Conservation (phyloP, 805 yeast genomes). For the Barnettozyma californica region DNA sequence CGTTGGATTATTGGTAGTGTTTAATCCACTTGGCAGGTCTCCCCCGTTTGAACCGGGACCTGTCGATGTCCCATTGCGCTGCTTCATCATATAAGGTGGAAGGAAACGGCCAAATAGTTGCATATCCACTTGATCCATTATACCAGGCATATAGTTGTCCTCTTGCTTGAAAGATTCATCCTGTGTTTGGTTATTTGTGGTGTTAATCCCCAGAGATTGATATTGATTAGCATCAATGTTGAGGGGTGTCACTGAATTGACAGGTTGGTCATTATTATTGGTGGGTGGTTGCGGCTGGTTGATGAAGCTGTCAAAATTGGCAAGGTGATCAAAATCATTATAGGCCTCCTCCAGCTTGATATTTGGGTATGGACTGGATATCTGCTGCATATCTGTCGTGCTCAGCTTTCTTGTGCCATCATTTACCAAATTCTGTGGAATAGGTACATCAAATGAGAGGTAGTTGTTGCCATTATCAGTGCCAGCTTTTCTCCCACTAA, state of each 20-base stretch:
- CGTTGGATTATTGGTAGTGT: constrained; percentile 21
- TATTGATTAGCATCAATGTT: background rate
- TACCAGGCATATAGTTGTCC: constrained; percentile 61
- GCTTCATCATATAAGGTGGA: constrained; percentile 74
- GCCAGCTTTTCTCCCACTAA: background rate
- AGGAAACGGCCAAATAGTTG: constrained; percentile 78
- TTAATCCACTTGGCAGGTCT: constrained; percentile 24
- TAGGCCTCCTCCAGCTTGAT: constrained; percentile 21
- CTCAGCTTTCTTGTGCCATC: background rate
- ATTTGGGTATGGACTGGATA: constrained; percentile 10
- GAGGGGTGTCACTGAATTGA: background rate
- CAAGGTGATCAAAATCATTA: constrained; percentile 24
- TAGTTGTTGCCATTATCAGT: constrained; percentile 6
- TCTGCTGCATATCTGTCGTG: constrained; percentile 4
- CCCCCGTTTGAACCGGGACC: constrained; percentile 27
- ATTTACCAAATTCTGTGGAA: constrained; percentile 24
- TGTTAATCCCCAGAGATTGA: constrained; percentile 1
- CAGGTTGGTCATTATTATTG: background rate
- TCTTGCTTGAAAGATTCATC: constrained; percentile 5
- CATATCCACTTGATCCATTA: constrained; percentile 79
- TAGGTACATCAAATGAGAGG: constrained; percentile 16
- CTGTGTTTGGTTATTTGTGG: constrained; percentile 1
- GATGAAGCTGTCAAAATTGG: constrained; percentile 26
- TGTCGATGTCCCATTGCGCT: constrained; percentile 18
- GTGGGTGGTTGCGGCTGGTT: constrained; percentile 16